Evolutionary conservation across 257 asterid species (phyloP).

Genomic region (Vinca minor): DNA sequence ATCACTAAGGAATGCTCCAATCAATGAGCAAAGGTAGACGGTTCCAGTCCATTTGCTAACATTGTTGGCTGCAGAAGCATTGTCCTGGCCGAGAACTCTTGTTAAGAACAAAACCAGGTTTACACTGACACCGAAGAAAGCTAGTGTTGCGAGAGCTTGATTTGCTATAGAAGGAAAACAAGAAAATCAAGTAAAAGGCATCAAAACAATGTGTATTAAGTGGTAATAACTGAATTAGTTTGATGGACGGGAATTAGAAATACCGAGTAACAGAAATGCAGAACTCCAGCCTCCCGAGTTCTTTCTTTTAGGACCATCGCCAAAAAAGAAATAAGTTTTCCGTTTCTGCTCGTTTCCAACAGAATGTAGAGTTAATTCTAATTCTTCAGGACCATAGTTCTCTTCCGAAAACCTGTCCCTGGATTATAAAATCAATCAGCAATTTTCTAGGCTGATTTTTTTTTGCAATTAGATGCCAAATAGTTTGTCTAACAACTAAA

Average conservation of each 20-base stretch:
- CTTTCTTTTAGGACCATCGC: conserved; percentile 15
- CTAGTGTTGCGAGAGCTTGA: conserved; percentile 76
- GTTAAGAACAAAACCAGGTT: conserved; percentile 69
- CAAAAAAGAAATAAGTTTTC: background rate
- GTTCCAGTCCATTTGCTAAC: conserved; percentile 89
- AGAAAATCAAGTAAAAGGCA: too few relatives aligned
- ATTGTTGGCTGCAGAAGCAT: conserved; percentile 68
- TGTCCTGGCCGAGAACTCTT: conserved; percentile 60
- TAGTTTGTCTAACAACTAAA: background rate
- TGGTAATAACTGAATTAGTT: background rate
- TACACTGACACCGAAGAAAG: conserved; percentile 79
- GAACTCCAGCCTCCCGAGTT: conserved; percentile 48
- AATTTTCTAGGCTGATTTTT: background rate
- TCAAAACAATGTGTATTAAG: background rate
- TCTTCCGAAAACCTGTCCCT: conserved; percentile 3
- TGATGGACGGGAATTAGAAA: background rate
- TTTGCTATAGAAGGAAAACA: conserved; percentile 43
- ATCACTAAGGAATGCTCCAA: conserved; percentile 82
- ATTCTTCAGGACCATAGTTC: conserved; percentile 7
- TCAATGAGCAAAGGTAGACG: conserved; percentile 60
- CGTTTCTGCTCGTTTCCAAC: conserved; percentile 2
- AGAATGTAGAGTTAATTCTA: background rate
- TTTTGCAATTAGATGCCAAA: background rate
- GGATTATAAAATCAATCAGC: background rate
- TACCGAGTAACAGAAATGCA: conserved; percentile 62